Conservation (phyloP, 177 flowering plant genomes). For the Tripterygium wilfordii region DNA sequence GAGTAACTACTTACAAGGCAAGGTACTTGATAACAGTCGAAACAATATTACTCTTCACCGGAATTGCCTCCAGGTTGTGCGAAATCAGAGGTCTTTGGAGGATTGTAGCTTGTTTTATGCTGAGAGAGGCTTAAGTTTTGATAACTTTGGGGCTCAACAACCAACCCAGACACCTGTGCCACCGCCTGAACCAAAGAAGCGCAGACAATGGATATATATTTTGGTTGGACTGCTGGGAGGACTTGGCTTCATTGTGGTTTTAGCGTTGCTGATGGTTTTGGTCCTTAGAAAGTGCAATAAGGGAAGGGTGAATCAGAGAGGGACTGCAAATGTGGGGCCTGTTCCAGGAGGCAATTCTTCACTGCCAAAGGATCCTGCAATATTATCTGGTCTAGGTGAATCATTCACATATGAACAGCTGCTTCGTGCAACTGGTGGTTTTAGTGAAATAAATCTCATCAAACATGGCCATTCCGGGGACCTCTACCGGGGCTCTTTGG, state of each 20-base stretch:
- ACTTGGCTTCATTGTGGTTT: constrained; percentile 41
- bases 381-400: constrained; percentile 51
- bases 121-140: constrained; percentile 40
- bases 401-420: constrained; percentile 65
- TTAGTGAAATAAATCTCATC: constrained; percentile 63
- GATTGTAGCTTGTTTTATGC: constrained; percentile 56
- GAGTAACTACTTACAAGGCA: constrained; percentile 52
- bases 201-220: constrained; percentile 29
- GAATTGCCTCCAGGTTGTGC: constrained; percentile 55
- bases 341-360: constrained; percentile 35
- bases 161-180: constrained; percentile 15
- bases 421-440: constrained; percentile 44
- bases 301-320: constrained; percentile 33
- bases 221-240: constrained; percentile 65
- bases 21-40: constrained; percentile 3
- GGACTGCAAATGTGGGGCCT: constrained; percentile 40
- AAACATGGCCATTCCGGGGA: constrained; percentile 89
- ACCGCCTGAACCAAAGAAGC: constrained; percentile 16
- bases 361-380: constrained; percentile 27
- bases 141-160: constrained; percentile 37
- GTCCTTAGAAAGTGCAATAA: constrained; percentile 26
- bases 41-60: constrained; percentile 21
- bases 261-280: constrained; percentile 31
- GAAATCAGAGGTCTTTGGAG: constrained; percentile 41
- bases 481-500: constrained; percentile 58